Evolutionary conservation across 179 eudicot genomes (phyloP).

Genomic region (Spergularia azorica): DNA sequence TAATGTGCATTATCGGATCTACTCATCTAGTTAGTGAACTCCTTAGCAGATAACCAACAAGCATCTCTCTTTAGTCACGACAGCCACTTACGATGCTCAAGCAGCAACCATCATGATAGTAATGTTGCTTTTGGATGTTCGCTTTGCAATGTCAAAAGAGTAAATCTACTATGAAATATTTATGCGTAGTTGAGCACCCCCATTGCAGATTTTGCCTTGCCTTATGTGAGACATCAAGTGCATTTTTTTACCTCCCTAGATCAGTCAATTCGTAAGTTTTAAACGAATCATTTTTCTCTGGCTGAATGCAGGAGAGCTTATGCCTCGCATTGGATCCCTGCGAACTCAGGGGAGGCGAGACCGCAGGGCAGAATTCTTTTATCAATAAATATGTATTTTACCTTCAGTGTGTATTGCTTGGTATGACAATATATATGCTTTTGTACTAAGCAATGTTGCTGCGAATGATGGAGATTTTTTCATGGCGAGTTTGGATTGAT

Average conservation of each 20-base stretch:
- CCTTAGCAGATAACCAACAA: too few species aligned
- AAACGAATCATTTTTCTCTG: neutral
- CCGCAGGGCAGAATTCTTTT: neutral
- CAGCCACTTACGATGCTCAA: too few species aligned
- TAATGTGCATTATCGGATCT: too few species aligned
- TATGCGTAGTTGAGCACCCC: too few species aligned
- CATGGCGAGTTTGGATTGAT: neutral
- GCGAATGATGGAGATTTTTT: neutral
- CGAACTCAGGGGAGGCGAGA: neutral
- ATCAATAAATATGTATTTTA: neutral
- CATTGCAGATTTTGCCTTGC: too few species aligned
- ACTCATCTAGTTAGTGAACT: too few species aligned
- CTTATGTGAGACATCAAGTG: too few species aligned
- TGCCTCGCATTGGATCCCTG: slow-evolving; percentile 3
- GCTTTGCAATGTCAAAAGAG: too few species aligned
- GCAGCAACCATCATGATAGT: too few species aligned
- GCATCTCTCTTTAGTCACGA: too few species aligned
- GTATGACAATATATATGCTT: neutral
- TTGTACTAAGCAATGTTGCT: neutral
- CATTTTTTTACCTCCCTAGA: neutral
- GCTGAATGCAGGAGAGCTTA: slow-evolving; percentile 18
- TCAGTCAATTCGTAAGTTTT: neutral
- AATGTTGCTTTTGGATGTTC: too few species aligned
- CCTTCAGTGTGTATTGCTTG: neutral
- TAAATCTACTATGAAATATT: too few species aligned